phyloP scores from a whole-genome alignment of 345 rosid genomes.

The Murraya koenigii region DNA sequence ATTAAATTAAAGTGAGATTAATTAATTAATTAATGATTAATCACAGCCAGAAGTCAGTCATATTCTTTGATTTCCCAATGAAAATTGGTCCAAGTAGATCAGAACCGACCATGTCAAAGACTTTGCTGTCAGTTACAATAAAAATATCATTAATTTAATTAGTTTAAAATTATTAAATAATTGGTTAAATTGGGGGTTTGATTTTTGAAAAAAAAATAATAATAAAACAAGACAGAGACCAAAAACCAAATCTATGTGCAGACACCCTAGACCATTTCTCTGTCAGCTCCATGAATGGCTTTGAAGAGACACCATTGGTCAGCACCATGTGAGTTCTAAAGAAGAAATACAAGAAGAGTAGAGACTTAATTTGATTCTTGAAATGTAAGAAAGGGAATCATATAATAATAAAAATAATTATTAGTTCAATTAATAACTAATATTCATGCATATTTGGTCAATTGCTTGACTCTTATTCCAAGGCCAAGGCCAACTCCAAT shows the following conservation, averaged over 20 bases:
- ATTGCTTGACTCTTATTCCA: constrained; percentile 12
- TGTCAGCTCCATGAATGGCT: constrained; percentile 17
- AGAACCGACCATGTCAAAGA: constrained; percentile 10
- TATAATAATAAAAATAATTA: background rate
- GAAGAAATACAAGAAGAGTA: background rate
- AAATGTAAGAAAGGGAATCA: constrained; percentile 25
- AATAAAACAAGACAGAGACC: constrained; percentile 2
- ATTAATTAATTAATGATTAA: background rate
- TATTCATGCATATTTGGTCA: constrained; percentile 11
- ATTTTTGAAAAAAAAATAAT: no score
- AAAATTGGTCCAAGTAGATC: constrained; percentile 8
- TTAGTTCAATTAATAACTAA: background rate
- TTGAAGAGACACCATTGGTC: constrained; percentile 34
- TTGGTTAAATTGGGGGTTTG: background rate
- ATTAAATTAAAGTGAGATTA: background rate
- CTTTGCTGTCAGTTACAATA: constrained; percentile 4
- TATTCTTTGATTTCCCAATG: constrained; percentile 9
- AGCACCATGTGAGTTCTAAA: constrained; percentile 36
- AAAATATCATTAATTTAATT: background rate
- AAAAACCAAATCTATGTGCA: constrained; percentile 37
- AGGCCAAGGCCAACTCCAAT: constrained; percentile 15
- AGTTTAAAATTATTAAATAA: background rate
- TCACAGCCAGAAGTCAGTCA: constrained; percentile 4
- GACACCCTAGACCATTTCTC: constrained; percentile 32
- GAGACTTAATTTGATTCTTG: constrained; percentile 15